Conservation (phyloP, 2,329 filamentous ascomycete species). For the Alternaria postmessia region DNA sequence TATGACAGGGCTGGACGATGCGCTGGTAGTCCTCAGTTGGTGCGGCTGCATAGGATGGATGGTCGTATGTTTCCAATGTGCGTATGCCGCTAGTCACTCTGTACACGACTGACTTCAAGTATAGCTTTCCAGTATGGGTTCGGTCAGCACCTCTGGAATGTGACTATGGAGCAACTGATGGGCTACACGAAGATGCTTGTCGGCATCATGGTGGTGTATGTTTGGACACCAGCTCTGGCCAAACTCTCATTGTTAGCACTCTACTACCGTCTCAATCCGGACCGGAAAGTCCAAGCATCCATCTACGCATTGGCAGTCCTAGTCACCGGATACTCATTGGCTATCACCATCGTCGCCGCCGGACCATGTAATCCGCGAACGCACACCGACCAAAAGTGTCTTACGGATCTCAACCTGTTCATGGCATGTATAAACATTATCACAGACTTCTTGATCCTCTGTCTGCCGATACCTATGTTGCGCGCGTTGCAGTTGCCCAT, state of each 20-base stretch:
- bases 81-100: background rate
- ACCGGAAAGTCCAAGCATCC: slow-evolving; percentile 14
- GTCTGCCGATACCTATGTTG: slow-evolving; percentile 37
- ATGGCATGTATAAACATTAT: slow-evolving; percentile 43
- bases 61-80: slow-evolving; percentile 19
- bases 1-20: slow-evolving; percentile 24
- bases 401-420: slow-evolving; percentile 28
- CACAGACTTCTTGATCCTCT: slow-evolving; percentile 46
- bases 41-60: slow-evolving; percentile 28
- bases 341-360: slow-evolving; percentile 27
- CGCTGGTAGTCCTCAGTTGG: slow-evolving; percentile 23
- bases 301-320: slow-evolving; percentile 25
- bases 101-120: background rate
- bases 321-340: slow-evolving; percentile 26
- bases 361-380: slow-evolving; percentile 27
- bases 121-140: slow-evolving; percentile 30
- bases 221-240: slow-evolving; percentile 32
- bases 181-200: slow-evolving; percentile 23
- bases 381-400: slow-evolving; percentile 22
- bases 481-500: slow-evolving; percentile 33
- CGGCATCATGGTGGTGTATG: slow-evolving; percentile 27
- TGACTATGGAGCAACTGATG: slow-evolving; percentile 16
- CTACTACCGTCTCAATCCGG: slow-evolving; percentile 29
- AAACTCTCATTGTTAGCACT: slow-evolving; percentile 31
- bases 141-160: slow-evolving; percentile 30